Evolutionary conservation across 176 grass and related monocot species (phyloP).

Genomic region (Phyllostachys edulis): DNA sequence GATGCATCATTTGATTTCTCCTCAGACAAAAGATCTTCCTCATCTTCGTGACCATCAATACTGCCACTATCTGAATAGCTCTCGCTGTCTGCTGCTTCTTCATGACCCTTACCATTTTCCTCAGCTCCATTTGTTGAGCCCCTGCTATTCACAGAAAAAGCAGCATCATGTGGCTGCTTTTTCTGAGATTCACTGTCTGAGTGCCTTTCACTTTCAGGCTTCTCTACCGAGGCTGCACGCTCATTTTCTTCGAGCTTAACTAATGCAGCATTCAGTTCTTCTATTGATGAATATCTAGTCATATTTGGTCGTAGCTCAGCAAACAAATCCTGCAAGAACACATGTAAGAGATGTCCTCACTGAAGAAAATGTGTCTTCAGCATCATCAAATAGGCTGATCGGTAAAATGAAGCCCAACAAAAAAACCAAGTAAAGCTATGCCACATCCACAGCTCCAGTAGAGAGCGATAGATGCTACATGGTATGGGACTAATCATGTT

Average conservation of each 20-base stretch:
- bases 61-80: conserved; percentile 89
- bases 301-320: conserved; percentile 79
- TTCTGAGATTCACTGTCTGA: conserved; percentile 65
- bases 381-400: conserved; percentile 23
- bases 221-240: conserved; percentile 51
- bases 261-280: conserved; percentile 78
- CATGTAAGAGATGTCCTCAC: conserved; percentile 18
- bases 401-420: neutral
- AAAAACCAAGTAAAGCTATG: neutral
- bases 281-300: conserved; percentile 80
- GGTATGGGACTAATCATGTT: neutral
- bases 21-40: conserved; percentile 80
- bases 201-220: conserved; percentile 58
- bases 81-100: conserved; percentile 68
- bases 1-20: conserved; percentile 83
- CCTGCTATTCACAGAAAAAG: conserved; percentile 45
- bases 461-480: neutral
- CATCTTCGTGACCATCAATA: conserved; percentile 69
- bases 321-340: conserved; percentile 78
- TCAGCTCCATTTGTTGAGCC: conserved; percentile 54
- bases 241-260: conserved; percentile 86
- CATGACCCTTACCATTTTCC: conserved; percentile 66
- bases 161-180: conserved; percentile 38
- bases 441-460: neutral
- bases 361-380: neutral